Conservation (phyloP, 176 grass and related monocot species). For the Avena atlantica region DNA sequence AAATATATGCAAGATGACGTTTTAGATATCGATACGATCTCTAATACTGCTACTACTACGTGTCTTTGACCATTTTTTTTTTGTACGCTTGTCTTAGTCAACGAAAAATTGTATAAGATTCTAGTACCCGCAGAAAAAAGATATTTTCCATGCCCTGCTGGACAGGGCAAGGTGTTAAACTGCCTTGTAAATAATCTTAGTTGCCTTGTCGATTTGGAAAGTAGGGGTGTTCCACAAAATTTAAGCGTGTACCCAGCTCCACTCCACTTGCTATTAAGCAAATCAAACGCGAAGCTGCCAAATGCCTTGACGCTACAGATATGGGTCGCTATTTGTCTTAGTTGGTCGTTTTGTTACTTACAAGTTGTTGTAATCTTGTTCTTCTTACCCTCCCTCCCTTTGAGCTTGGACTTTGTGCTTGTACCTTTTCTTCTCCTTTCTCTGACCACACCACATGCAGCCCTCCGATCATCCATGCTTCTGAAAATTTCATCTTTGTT, state of each 20-base stretch:
- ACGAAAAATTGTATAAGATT: background rate
- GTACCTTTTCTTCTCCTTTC: background rate
- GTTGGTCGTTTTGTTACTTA: background rate
- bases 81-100: background rate
- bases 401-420: background rate
- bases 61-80: background rate
- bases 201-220: background rate
- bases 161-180: background rate
- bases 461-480: background rate
- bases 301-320: background rate
- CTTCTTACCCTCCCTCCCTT: background rate
- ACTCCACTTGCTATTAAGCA: background rate
- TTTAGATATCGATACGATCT: background rate
- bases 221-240: background rate
- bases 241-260: background rate
- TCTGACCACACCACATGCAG: background rate
- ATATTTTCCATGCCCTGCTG: background rate
- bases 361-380: background rate
- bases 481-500: background rate
- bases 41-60: background rate
- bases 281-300: background rate
- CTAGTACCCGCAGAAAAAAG: background rate
- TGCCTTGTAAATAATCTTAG: background rate
- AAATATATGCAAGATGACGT: background rate
- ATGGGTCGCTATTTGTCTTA: background rate